Conservation (phyloP, 2,329 filamentous ascomycete genomes). For the Hawksworthiomyces lignivorus region DNA sequence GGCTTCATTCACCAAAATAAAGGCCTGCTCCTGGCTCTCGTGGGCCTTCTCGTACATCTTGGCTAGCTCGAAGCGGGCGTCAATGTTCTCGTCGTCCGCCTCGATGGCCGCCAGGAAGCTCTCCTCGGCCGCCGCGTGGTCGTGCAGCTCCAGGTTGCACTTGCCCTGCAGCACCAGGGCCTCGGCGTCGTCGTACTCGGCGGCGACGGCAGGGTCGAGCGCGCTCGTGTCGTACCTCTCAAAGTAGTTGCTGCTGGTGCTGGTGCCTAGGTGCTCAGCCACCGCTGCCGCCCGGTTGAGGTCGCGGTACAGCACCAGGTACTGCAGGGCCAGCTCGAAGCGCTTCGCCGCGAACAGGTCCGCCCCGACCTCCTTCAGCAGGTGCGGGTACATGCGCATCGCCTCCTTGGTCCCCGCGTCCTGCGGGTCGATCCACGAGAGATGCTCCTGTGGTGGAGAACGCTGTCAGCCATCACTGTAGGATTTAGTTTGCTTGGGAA, state of each 20-base stretch:
- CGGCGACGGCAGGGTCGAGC: constrained; percentile 4
- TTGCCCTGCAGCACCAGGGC: constrained; percentile 50
- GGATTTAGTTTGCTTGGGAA: too few species aligned
- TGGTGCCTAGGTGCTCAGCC: constrained; percentile 1
- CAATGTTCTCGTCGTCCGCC: constrained; percentile 62
- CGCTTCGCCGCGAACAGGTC: constrained; percentile 34
- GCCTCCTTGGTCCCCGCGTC: constrained; percentile 39
- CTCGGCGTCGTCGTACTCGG: constrained; percentile 37
- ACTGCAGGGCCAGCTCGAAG: constrained; percentile 40
- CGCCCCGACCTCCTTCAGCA: constrained; percentile 62
- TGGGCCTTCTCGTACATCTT: constrained; percentile 74
- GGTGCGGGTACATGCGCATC: constrained; percentile 63
- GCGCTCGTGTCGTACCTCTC: not conserved
- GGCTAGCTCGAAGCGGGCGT: constrained; percentile 71
- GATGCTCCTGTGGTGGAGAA: constrained; percentile 35
- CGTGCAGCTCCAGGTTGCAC: constrained; percentile 60
- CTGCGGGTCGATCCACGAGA: constrained; percentile 62
- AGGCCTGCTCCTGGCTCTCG: constrained; percentile 67
- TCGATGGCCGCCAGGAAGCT: constrained; percentile 70
- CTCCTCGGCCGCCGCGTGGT: constrained; percentile 64
- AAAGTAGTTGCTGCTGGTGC: not conserved
- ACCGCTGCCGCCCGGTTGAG: constrained; percentile 30
- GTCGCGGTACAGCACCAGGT: constrained; percentile 47
- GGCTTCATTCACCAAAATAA: constrained; percentile 69
- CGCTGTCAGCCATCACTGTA: not conserved